Base-by-base conservation (phyloP, 2,329 filamentous ascomycete genomes). In the Emmonsiellopsis sp. region DNA sequence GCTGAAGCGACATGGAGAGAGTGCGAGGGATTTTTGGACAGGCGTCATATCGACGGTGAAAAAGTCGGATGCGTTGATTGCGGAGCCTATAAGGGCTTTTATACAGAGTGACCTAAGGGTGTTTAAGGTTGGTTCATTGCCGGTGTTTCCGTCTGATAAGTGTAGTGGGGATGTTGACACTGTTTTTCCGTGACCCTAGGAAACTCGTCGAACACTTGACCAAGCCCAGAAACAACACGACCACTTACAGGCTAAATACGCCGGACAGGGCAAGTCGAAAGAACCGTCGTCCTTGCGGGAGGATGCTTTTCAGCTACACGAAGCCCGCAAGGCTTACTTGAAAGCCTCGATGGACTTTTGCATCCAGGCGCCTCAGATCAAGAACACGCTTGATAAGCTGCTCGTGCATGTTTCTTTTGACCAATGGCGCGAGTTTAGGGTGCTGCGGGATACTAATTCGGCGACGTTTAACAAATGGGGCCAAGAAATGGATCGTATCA, bases 281-380 rank as follows among this genome's bases (percentile, higher is more conserved):
- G 93, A 98, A 70, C 82, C 92, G 0, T 96, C 90, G 0, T 82
- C 90, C 1, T 76, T 98, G 53, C 81, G 93, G 56, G 93, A 98
- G 69, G 93, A 98, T 70, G 93, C 93, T 0, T 98, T 98, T 64
- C 85, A 93, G 66, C 82, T 97, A 38, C 93, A 95, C 67, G 93
- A 97, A 74, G 87, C 89, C 26, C 83, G 92, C 55, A 94, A 93
- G 65, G 82, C 84, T 34, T 98, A 98, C 67, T 77, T 97, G 43
- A 92, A 90, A 67, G 87, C 91, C 1, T 91, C 89, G 11, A 84
- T 98, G 81, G 93, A 98, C 69, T 97, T 91, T 67, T 95, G 89
- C 63, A 83, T 93, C 59, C 80, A 89, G 60, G 89, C 88, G 1
- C 91, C 93, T 0, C 89, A 96, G 68, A 73, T 97, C 45, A 84